Evolutionary conservation across 2,329 filamentous ascomycete species (phyloP), one percentile per base, ranked within the genome.

Genomic region (Xylariaceae sp.): DNA sequence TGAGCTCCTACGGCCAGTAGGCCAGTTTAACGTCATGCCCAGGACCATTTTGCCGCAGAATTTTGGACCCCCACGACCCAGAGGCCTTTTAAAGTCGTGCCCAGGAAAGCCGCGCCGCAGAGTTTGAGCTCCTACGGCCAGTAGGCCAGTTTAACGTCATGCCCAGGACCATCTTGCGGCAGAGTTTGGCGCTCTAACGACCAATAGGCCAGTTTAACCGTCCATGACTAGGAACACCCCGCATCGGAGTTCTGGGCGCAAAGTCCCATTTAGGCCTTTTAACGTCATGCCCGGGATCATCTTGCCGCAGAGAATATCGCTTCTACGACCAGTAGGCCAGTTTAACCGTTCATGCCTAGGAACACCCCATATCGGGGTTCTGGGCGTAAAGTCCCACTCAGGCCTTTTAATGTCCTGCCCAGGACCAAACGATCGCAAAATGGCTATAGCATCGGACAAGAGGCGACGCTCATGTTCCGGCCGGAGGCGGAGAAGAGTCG

Each of bases 271-370:
- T 19, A 19, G 19, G 19, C 19, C 19, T 19, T 19, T 19, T 19
- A 19, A 19, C 40, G 40, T 42, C 40, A 27, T 62, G 48, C 58
- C 59, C 32, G 55, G 59, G 59, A 60, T 55, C 56, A 51, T 39
- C 34, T 43, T 48, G 53, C 51, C 55, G 55, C 29, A 56, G 27
- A 44, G 32, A 35, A n/a, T 30, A n/a, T n/a, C 29, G 45, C 57
- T 48, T 3, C 47, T 41, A 49, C 56, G 51, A 60, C 52, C 35
- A 54, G 12, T 19, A 54, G 65, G 70, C 69, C 69, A 19, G 19
- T 71, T 72, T 73, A 73, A 64, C 2, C 57, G 56, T 72, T 73
- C 72, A 56, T 74, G 66, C 72, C 70, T 67, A 74, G 72, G 73
- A 72, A 70, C 51, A 68, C 5, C 4, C 5, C 35, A 47, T 4